These are phyloP conservation scores for Chlorella vulgaris DNA, from an alignment of 139 green algal species.

Conservation along the genomic window DNA sequence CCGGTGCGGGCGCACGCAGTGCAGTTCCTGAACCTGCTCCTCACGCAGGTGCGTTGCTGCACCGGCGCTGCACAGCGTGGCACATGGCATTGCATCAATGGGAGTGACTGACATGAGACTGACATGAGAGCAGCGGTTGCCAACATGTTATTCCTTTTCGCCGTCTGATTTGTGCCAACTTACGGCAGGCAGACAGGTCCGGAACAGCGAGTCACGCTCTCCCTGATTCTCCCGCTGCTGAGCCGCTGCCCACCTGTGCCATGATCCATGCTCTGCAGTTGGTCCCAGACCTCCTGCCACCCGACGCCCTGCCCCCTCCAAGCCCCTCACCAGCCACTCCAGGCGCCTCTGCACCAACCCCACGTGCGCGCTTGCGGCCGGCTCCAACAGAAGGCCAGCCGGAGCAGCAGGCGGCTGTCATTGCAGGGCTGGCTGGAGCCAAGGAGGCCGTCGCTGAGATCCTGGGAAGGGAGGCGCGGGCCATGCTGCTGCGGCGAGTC, in stretches of 20 bases:
- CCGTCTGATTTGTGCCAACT: too few species aligned
- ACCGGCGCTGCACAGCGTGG: neutral
- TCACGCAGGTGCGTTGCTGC: neutral
- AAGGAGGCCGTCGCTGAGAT: neutral
- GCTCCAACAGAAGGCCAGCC: slow-evolving; percentile 7
- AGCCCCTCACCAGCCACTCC: neutral
- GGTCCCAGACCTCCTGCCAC: slow-evolving; percentile 16
- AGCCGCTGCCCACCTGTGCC: too few species aligned
- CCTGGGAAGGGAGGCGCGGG: slow-evolving; percentile 20
- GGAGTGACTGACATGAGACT: too few species aligned
- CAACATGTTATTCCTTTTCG: too few species aligned
- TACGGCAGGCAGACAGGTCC: too few species aligned
- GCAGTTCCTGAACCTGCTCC: slow-evolving; percentile 32
- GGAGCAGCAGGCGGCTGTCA: slow-evolving; percentile 14
- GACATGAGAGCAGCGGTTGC: too few species aligned
- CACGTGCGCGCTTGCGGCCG: neutral
- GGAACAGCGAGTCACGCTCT: too few species aligned
- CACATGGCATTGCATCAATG: too few species aligned
- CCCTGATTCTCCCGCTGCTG: slow-evolving; percentile 22
- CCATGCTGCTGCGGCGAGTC: slow-evolving; percentile 29
- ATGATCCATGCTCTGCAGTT: neutral
- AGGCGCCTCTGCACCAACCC: neutral
- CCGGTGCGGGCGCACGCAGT: slow-evolving; percentile 8
- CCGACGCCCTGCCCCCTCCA: neutral
- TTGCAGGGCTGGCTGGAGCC: neutral